Percentiles rank a stretch among this genome's conserved stretches.
Evolutionary conservation across 2,329 filamentous ascomycete genomes (phyloP).

Genomic region (Setomelanomma holmii): DNA sequence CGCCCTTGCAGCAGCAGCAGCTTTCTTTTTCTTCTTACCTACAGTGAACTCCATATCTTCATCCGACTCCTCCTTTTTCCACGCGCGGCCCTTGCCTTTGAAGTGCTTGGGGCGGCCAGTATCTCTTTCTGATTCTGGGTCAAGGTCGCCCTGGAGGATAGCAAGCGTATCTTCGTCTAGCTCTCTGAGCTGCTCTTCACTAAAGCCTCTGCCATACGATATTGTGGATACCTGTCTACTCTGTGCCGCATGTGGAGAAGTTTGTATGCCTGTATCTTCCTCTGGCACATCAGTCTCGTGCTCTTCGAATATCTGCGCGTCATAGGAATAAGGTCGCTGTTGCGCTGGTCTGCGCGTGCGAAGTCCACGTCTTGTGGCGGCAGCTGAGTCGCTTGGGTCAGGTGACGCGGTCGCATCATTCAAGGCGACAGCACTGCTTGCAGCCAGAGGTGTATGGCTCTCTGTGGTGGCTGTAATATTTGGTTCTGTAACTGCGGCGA

Average conservation of each 20-base stretch:
- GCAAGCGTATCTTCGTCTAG: constrained; percentile 22
- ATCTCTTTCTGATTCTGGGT: constrained; percentile 6
- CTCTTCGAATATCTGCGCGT: constrained; percentile 42
- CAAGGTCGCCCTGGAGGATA: constrained; percentile 20
- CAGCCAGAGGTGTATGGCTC: constrained; percentile 3
- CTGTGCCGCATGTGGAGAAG: constrained; percentile 6
- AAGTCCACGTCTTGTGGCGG: constrained; percentile 38
- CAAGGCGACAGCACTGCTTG: constrained; percentile 3
- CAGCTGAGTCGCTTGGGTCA: constrained; percentile 21
- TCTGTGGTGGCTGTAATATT: constrained; percentile 7
- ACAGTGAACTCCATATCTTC: constrained; percentile 39
- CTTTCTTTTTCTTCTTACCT: constrained; percentile 22
- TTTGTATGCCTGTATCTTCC: constrained; percentile 5
- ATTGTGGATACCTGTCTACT: constrained; percentile 21
- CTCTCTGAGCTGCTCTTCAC: constrained; percentile 11
- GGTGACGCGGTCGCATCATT: constrained; percentile 27
- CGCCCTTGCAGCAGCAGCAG: constrained; percentile 11
- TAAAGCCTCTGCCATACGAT: constrained; percentile 18
- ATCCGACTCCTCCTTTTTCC: constrained; percentile 41
- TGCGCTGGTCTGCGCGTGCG: constrained; percentile 44
- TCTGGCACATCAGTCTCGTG: constrained; percentile 13
- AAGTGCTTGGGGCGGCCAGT: constrained; percentile 30
- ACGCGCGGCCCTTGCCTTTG: constrained; percentile 42
- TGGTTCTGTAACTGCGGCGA: constrained; percentile 2
- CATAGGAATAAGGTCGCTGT: constrained; percentile 43